Conservation (phyloP, 345 rosid genomes). For the Limnanthes douglasii region DNA sequence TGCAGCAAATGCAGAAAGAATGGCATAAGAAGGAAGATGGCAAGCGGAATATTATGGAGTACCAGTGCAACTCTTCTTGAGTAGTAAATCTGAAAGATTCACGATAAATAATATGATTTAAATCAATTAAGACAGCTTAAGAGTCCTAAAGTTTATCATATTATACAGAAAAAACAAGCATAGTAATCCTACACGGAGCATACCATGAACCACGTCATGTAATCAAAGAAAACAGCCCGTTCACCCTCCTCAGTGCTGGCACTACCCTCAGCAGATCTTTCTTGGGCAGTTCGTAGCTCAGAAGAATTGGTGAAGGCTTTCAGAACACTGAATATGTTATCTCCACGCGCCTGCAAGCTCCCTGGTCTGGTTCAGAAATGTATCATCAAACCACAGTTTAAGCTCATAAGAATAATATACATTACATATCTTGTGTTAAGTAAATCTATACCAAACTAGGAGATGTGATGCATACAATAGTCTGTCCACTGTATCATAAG, state of each 20-base stretch:
- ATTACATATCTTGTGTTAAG: slow-evolving; percentile 7
- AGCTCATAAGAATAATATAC: slow-evolving; percentile 13
- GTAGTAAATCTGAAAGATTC: slow-evolving; percentile 56
- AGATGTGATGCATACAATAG: slow-evolving; percentile 74
- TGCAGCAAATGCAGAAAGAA: slow-evolving; percentile 35
- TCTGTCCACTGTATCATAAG: slow-evolving; percentile 87
- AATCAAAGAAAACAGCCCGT: slow-evolving; percentile 88
- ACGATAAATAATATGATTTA: slow-evolving; percentile 6
- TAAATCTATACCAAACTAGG: slow-evolving; percentile 40
- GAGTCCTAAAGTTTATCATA: no score
- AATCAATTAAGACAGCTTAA: slow-evolving; percentile 5
- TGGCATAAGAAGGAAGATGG: slow-evolving; percentile 48
- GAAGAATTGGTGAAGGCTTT: slow-evolving; percentile 80
- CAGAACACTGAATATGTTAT: slow-evolving; percentile 56
- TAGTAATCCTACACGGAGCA: slow-evolving; percentile 6
- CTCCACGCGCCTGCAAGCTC: slow-evolving; percentile 98
- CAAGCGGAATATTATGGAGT: slow-evolving; percentile 60
- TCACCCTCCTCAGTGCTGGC: slow-evolving; percentile 27
- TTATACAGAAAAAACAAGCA: slow-evolving; percentile 1
- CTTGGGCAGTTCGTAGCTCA: slow-evolving; percentile 39
- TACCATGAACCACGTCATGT: slow-evolving; percentile 69
- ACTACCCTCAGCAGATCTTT: slow-evolving; percentile 29
- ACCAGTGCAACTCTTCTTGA: slow-evolving; percentile 53
- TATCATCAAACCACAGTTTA: slow-evolving; percentile 14
- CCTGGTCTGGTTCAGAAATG: slow-evolving; percentile 65